Conservation (phyloP, 805 yeast species). For the Lachancea cidri region DNA sequence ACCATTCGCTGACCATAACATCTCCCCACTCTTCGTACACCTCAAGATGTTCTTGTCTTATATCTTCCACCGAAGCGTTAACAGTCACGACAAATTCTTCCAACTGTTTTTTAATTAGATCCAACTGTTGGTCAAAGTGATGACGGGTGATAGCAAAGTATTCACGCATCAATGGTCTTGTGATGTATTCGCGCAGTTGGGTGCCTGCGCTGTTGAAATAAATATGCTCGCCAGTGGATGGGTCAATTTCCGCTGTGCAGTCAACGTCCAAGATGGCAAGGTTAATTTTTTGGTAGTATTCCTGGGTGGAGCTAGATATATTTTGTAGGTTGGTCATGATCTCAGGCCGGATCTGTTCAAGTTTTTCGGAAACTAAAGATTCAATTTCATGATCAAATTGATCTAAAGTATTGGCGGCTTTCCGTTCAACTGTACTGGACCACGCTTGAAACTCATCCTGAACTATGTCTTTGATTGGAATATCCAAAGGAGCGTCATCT, state of each 20-base stretch:
- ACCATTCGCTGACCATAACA: slow-evolving; percentile 57
- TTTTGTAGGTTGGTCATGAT: slow-evolving; percentile 35
- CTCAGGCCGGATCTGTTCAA: slow-evolving; percentile 26
- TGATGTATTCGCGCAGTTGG: slow-evolving; percentile 35
- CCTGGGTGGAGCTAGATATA: slow-evolving; percentile 26
- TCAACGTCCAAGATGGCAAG: slow-evolving; percentile 36
- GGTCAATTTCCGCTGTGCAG: slow-evolving; percentile 29
- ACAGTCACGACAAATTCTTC: slow-evolving; percentile 29
- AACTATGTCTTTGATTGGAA: slow-evolving; percentile 22
- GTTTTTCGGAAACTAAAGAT: slow-evolving; percentile 24
- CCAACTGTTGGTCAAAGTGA: slow-evolving; percentile 29
- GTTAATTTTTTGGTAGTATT: slow-evolving; percentile 26
- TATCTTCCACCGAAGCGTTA: slow-evolving; percentile 33
- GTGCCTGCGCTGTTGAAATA: slow-evolving; percentile 34
- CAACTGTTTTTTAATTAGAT: slow-evolving; percentile 31
- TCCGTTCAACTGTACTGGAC: slow-evolving; percentile 34
- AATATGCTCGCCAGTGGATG: slow-evolving; percentile 31
- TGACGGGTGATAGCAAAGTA: slow-evolving; percentile 32
- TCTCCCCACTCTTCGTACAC: slow-evolving; percentile 72
- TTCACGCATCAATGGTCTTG: slow-evolving; percentile 46
- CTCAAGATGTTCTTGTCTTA: slow-evolving; percentile 49
- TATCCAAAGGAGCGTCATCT: slow-evolving; percentile 9
- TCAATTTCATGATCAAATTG: slow-evolving; percentile 37
- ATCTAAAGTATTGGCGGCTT: slow-evolving; percentile 35
- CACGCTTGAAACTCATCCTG: slow-evolving; percentile 36